phyloP scores from a whole-genome alignment of 2,329 filamentous ascomycete species.

The Plectosphaerella cucumerina region DNA sequence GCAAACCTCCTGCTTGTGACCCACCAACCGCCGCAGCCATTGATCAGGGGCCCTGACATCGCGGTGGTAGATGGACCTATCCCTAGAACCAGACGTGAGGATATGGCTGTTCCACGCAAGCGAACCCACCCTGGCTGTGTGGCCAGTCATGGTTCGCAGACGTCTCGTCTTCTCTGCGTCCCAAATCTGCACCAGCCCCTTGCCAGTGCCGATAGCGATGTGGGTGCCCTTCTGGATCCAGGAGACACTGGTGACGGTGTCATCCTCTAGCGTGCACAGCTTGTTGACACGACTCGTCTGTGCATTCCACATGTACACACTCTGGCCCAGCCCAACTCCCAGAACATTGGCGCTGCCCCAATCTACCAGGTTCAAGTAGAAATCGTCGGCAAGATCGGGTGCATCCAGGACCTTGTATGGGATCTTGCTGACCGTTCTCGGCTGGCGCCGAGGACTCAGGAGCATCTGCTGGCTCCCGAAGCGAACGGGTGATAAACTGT shows the following conservation, averaged over 20 bases:
- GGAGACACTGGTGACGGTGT: constrained; percentile 92
- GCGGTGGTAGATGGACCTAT: constrained; percentile 90
- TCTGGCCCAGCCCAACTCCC: constrained; percentile 86
- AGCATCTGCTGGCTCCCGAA: constrained; percentile 92
- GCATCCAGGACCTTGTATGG: constrained; percentile 97
- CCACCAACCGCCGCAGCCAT: constrained; percentile 79
- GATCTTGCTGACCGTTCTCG: constrained; percentile 88
- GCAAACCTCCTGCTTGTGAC: constrained; percentile 97
- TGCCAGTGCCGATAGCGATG: constrained; percentile 89
- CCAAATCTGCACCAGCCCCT: constrained; percentile 96
- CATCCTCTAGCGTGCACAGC: constrained; percentile 86
- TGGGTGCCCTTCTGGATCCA: constrained; percentile 99
- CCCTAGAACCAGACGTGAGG: constrained; percentile 88
- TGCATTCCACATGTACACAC: constrained; percentile 98
- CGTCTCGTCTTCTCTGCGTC: constrained; percentile 84
- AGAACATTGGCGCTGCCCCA: constrained; percentile 96
- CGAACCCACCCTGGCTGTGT: constrained; percentile 87
- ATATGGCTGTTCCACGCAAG: constrained; percentile 98
- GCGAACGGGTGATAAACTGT: constrained; percentile 90
- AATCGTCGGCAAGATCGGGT: constrained; percentile 92
- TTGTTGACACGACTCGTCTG: constrained; percentile 87
- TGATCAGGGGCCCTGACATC: constrained; percentile 92
- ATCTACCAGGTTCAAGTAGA: constrained; percentile 95
- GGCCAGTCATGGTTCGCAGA: constrained; percentile 92
- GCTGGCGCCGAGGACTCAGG: constrained; percentile 82